Evolutionary conservation across 495 filamentous ascomycete genomes (phyloP), one percentile per base, ranked within the genome.

Genomic region (Staphylotrichum longicolle): DNA sequence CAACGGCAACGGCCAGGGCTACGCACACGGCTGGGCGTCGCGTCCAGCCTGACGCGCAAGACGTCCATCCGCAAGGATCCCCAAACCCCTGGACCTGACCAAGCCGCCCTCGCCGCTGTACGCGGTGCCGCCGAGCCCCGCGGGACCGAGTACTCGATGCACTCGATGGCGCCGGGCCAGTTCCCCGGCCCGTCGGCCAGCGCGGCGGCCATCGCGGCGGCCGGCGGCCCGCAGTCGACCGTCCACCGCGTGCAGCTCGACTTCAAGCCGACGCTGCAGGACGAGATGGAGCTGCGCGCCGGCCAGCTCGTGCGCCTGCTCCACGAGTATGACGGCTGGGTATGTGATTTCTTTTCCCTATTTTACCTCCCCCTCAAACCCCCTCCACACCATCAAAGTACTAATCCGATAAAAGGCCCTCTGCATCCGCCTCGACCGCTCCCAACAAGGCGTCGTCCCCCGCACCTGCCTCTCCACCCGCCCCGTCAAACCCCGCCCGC

Each of bases 241-340:
- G 89, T 94, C 60, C 88, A 99, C 72, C 90, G 94, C 60, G 91
- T 97, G 37, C 94, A 98, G 70, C 83, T 98, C 64, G 94, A 97
- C 72, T 99, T 98, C 75, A 89, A 84, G 67, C 95, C 94, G 3
- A 92, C 90, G 4, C 86, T 96, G 82, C 88, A 89, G 3, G 94
- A 99, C 67, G 94, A 99, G 72, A 75, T 99, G 66, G 88, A 80
- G 47, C 83, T 99, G 10, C 81, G 76, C 46, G 80, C 86, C 49
- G 94, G 94, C 64, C 84, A 91, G 57, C 80, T 99, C 4, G 89
- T 98, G 35, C 82, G 93, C 57, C 78, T 99, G 63, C 73, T 98
- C 41, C 91, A 98, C 65, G 93, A 96, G 74, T 99, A 98, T 72
- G 95, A 99, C 79, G 94, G 94, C 71, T 99, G 94, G 94, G 90